Base-by-base conservation (phyloP, 2,329 filamentous ascomycete species). In the Trichoderma endophyticum region DNA sequence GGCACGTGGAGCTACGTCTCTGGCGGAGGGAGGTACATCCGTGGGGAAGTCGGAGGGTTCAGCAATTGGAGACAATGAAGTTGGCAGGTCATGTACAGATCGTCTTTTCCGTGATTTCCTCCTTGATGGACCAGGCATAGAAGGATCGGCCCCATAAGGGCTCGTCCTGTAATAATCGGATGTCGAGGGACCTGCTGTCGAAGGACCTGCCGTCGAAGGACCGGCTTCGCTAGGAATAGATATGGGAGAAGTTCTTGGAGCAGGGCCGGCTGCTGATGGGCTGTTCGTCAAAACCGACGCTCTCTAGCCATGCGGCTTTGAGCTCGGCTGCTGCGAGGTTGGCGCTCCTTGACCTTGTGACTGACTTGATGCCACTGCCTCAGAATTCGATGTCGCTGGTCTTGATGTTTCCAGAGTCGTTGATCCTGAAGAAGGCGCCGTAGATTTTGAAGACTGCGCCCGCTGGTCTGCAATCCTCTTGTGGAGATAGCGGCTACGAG, bases 271-370 rank as follows among this genome's bases (percentile, higher is more conserved):
- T 36, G 6, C n/a, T 18, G 67, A 36, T n/a, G 66, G 39, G 28
- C 57, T 24, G 26, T 4, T 18, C 11, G 21, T 36, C 57, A 70
- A n/a, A 28, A 54, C 67, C 30, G 57, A 70, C 39, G 67, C 67
- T 70, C 67, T 54, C 67, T 62, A 70, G 48, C 67, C 67, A 51
- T 26, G 57, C 57, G 39, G 39, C 28, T 32, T 34, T 30, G 57
- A 36, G 26, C 7, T 26, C 60, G 36, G 66, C 56, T 57, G 30
- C 36, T 18, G 9, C 32, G 48, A 36, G n/a, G 15, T 30, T 57
- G 63, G 15, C 28, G 6, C 43, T n/a, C n/a, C 30, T 12, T 12
- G 18, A 11, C 11, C 48, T 14, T 30, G 30, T 60, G 57, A 12
- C 57, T 60, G 18, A 8, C 2, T 21, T 60, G 57, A 14, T 18